Evolutionary conservation across 2,329 filamentous ascomycete genomes (phyloP).

Genomic region (Cytospora piceae): DNA sequence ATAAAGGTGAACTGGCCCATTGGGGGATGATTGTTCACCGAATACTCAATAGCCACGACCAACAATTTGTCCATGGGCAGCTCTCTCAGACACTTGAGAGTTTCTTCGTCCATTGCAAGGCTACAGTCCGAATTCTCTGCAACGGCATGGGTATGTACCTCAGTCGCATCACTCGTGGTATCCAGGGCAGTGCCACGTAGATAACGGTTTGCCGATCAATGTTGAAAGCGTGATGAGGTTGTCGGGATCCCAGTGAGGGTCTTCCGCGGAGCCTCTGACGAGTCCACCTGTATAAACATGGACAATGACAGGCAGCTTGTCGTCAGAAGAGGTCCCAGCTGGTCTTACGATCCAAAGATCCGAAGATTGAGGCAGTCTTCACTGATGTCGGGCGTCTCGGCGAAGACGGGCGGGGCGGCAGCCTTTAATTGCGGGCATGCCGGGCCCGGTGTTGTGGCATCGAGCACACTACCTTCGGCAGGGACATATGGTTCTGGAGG

Average conservation of each 20-base stretch:
- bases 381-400: constrained; percentile 33
- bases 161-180: constrained; percentile 37
- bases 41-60: constrained; percentile 36
- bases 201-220: constrained; percentile 34
- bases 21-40: constrained; percentile 36
- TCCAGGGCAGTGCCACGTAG: constrained; percentile 37
- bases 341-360: constrained; percentile 36
- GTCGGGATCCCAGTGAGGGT: constrained; percentile 35
- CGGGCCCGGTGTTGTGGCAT: constrained; percentile 34
- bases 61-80: constrained; percentile 34
- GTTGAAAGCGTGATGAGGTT: constrained; percentile 32
- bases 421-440: constrained; percentile 37
- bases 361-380: constrained; percentile 38
- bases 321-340: constrained; percentile 27
- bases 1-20: constrained; percentile 37
- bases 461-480: constrained; percentile 32
- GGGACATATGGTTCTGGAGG: constrained; percentile 36
- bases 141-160: constrained; percentile 36
- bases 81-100: constrained; percentile 34
- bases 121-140: constrained; percentile 33
- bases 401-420: constrained; percentile 35
- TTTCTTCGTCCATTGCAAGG: constrained; percentile 21
- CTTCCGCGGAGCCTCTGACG: constrained; percentile 36
- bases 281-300: constrained; percentile 36
- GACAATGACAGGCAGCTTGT: constrained; percentile 37